Evolutionary conservation across 2,329 filamentous ascomycete species (phyloP).

Genomic region (Pseudonectria foliicola): DNA sequence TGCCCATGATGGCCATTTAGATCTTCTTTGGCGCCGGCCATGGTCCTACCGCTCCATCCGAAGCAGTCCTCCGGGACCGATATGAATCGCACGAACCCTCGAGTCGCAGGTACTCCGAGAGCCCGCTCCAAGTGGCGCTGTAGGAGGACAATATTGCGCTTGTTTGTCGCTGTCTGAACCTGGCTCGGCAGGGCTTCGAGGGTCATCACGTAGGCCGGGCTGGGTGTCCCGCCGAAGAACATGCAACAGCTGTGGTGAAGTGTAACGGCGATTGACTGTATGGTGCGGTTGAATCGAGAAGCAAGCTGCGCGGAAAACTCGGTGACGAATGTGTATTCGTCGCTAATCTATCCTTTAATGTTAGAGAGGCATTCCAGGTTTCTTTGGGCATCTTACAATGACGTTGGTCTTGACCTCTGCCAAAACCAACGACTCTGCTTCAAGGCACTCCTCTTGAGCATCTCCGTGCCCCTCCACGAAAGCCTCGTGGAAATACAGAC

Average conservation of each 20-base stretch:
- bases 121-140: slow-evolving; percentile 68
- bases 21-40: slow-evolving; percentile 52
- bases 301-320: slow-evolving; percentile 68
- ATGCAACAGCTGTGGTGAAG: slow-evolving; percentile 71
- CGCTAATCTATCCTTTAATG: slow-evolving; percentile 49
- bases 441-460: slow-evolving; percentile 38
- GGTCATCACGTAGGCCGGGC: slow-evolving; percentile 72
- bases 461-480: slow-evolving; percentile 25
- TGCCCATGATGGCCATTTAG: slow-evolving; percentile 2
- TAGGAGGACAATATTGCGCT: slow-evolving; percentile 70
- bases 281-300: slow-evolving; percentile 65
- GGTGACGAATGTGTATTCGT: slow-evolving; percentile 68
- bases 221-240: slow-evolving; percentile 65
- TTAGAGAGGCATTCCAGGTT: not conserved
- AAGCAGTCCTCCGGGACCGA: slow-evolving; percentile 64
- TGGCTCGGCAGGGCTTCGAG: slow-evolving; percentile 63
- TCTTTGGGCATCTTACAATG: slow-evolving; percentile 14
- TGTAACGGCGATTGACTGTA: slow-evolving; percentile 66
- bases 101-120: slow-evolving; percentile 55
- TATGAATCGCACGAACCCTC: slow-evolving; percentile 68
- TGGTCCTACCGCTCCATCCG: slow-evolving; percentile 63
- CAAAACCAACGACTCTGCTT: slow-evolving; percentile 50
- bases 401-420: slow-evolving; percentile 37
- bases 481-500: slow-evolving; percentile 38
- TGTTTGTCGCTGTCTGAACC: slow-evolving; percentile 68